Evolutionary conservation across 805 yeast genomes (phyloP).

Genomic region (Yamadazyma kitorensis): DNA sequence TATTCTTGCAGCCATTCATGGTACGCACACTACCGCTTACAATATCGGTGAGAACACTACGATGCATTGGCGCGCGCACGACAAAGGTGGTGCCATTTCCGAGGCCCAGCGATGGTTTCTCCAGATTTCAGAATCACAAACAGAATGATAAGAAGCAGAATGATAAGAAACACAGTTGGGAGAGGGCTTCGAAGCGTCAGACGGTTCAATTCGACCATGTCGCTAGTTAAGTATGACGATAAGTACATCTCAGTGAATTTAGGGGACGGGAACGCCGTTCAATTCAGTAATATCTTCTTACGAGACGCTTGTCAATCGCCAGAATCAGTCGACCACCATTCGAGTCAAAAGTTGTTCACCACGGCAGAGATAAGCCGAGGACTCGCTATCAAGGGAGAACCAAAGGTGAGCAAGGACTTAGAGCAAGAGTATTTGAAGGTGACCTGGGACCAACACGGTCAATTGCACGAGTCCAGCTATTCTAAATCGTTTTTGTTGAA

Average conservation of each 20-base stretch:
- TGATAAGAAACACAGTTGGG: neutral
- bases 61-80: too few species aligned
- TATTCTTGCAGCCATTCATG: too few species aligned
- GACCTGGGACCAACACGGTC: conserved; percentile 31
- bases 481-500: conserved; percentile 45
- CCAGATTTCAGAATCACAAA: neutral
- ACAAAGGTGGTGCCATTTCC: neutral
- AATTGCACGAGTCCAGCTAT: conserved; percentile 31
- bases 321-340: conserved; percentile 48
- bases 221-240: conserved; percentile 17
- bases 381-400: conserved; percentile 35
- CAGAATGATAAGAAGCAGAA: neutral
- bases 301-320: conserved; percentile 59
- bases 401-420: conserved; percentile 26
- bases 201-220: conserved; percentile 1
- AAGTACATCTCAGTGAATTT: conserved; percentile 22
- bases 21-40: too few species aligned
- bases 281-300: conserved; percentile 52
- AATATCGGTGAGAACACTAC: too few species aligned
- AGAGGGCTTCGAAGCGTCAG: neutral
- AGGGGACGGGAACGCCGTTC: conserved; percentile 14
- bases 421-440: conserved; percentile 35
- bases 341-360: conserved; percentile 64
- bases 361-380: conserved; percentile 45
- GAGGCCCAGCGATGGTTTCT: neutral